These are phyloP conservation scores for Quercus tomentella DNA, from an alignment of 331 rosid species.

Conservation along the genomic window DNA sequence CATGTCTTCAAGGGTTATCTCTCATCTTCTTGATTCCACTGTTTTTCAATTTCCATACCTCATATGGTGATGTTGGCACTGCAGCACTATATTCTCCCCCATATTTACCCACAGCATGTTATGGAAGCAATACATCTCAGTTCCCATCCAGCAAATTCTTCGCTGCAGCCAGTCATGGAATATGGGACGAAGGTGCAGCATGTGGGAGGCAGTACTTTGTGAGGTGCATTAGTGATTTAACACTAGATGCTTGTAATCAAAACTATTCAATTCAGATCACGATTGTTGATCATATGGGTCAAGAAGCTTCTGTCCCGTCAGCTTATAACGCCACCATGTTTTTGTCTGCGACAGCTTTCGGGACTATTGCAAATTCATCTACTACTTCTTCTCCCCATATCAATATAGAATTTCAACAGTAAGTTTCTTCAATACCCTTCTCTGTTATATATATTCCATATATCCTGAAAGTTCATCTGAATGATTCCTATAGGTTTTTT, in stretches of 20 bases:
- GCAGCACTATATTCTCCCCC: conserved; percentile 57
- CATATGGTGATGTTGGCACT: too few species aligned
- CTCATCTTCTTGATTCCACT: neutral
- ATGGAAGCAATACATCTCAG: conserved; percentile 44
- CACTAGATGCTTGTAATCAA: conserved; percentile 38
- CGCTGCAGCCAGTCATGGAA: conserved; percentile 62
- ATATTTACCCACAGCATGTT: conserved; percentile 62
- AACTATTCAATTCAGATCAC: conserved; percentile 46
- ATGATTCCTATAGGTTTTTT: too few species aligned
- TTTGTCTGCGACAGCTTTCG: conserved; percentile 47
- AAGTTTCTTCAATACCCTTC: too few species aligned
- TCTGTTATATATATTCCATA: neutral
- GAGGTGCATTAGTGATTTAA: conserved; percentile 58
- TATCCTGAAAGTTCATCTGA: neutral
- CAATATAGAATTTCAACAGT: too few species aligned
- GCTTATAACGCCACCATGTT: conserved; percentile 38
- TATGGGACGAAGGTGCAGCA: conserved; percentile 59
- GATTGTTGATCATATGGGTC: conserved; percentile 40
- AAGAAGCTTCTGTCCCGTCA: conserved; percentile 9
- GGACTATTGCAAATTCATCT: too few species aligned
- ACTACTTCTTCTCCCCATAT: too few species aligned
- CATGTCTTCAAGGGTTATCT: neutral
- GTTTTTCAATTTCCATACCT: neutral
- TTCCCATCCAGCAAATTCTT: conserved; percentile 63
- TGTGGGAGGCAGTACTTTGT: conserved; percentile 29